These are phyloP conservation scores for Ensete ventricosum DNA, from an alignment of 176 grass and related monocot species.

Conservation along the genomic window DNA sequence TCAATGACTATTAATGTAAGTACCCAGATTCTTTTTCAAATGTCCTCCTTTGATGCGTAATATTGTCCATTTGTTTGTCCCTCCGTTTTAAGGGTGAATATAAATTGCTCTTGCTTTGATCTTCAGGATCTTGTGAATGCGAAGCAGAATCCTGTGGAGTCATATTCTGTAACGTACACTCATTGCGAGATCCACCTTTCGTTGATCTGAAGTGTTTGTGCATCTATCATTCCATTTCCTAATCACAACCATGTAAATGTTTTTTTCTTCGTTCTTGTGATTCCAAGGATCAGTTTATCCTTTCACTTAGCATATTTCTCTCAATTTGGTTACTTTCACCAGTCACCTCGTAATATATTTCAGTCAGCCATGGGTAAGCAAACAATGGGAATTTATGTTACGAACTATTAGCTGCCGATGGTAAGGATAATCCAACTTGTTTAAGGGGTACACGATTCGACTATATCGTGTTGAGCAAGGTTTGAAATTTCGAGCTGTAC, in stretches of 20 bases:
- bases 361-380: slow-evolving; percentile 99
- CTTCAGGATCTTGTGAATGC: slow-evolving; percentile 64
- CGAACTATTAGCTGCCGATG: slow-evolving; percentile 91
- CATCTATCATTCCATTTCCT: slow-evolving; percentile 98
- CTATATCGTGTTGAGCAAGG: no score
- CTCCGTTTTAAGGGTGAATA: no score
- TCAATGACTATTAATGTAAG: slow-evolving; percentile 94
- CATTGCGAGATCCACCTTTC: slow-evolving; percentile 98
- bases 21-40: slow-evolving; percentile 3
- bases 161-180: slow-evolving; percentile 71
- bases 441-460: neutral
- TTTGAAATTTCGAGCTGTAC: no score
- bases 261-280: neutral
- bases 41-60: neutral
- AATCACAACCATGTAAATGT: slow-evolving; percentile 76
- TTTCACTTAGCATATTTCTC: neutral
- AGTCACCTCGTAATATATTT: slow-evolving; percentile 99
- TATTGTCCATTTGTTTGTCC: no score
- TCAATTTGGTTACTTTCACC: slow-evolving; percentile 26
- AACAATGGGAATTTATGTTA: slow-evolving; percentile 98
- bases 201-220: slow-evolving; percentile 90
- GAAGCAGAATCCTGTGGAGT: slow-evolving; percentile 58
- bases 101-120: neutral
- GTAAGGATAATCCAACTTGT: slow-evolving; percentile 29
- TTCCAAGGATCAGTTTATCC: neutral